These are phyloP conservation scores for Olyra latifolia DNA, from an alignment of 176 grass and related monocot genomes.

Conservation along the genomic window DNA sequence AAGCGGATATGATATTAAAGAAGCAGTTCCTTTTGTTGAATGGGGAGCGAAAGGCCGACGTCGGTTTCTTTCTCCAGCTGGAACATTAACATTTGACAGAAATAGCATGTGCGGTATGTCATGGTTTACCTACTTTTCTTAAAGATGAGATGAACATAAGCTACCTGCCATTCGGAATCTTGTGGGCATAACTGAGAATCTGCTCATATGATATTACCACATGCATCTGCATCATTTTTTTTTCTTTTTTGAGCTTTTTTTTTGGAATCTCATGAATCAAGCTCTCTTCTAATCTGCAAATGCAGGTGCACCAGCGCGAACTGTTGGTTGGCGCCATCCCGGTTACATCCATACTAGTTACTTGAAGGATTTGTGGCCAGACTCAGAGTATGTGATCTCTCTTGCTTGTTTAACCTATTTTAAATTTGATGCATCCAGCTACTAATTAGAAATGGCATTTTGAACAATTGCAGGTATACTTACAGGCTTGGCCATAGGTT, in stretches of 20 bases:
- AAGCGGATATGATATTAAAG: conserved; percentile 69
- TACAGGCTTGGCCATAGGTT: conserved; percentile 79
- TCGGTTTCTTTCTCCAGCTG: conserved; percentile 54
- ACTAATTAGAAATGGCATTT: not conserved
- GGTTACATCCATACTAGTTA: conserved; percentile 92
- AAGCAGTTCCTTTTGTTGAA: conserved; percentile 77
- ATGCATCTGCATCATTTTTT: not conserved
- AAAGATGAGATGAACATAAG: not conserved
- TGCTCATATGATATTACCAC: not conserved
- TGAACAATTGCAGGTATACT: conserved; percentile 56
- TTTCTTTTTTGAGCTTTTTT: not conserved
- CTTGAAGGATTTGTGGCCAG: conserved; percentile 92
- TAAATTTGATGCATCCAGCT: not conserved
- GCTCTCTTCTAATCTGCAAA: conserved; percentile 29
- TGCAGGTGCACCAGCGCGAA: conserved; percentile 69
- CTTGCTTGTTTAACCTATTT: conserved; percentile 11
- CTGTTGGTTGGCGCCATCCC: conserved; percentile 95
- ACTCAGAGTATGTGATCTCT: conserved; percentile 47
- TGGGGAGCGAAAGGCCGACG: conserved; percentile 53
- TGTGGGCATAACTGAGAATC: not conserved
- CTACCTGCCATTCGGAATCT: conserved; percentile 17
- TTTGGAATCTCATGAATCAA: not conserved
- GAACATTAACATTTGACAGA: conserved; percentile 68
- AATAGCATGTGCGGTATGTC: conserved; percentile 77
- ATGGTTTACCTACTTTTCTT: not conserved